Base-by-base conservation (phyloP, 2,329 filamentous ascomycete genomes). In the Colletotrichum sp. region DNA sequence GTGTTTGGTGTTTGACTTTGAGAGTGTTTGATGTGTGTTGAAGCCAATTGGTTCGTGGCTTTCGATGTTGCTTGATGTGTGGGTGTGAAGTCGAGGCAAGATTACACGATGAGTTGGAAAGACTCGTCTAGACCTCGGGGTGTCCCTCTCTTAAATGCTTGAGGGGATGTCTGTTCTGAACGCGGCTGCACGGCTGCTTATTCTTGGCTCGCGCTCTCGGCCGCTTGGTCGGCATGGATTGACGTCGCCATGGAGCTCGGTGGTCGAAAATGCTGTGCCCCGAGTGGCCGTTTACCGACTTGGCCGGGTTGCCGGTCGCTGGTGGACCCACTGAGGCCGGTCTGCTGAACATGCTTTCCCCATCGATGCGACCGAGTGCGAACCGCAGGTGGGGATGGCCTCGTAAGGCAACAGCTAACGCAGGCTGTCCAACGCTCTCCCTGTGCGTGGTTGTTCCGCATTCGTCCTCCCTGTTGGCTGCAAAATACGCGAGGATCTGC, bases 181-280 rank as follows among this genome's bases (percentile, higher is more conserved):
- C 66, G 65, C 64, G 65, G 64, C 70, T 76, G 59, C 65, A 73
- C 74, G 73, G 74, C 74, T 69, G 34, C 34, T 29, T 52, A 16
- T 55, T 61, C 70, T 76, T 76, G 74, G 70, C 74, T 44, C 22
- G 15, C 61, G 64, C 64, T 61, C 64, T 69, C 32, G n/a, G 32
- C 30, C 74, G 74, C 74, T 73, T 76, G 57, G 70, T 69, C 64
- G 74, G 74, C 74, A 76, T 69, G 70, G 65, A 74, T 76, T 76
- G 64, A 44, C 70, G 64, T 61, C 70, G 70, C 70, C 64, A 75
- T 75, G 27, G 22, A 62, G 29, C 68, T 67, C 68, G 61, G 49
- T 69, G 71, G 65, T 65, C 74, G 69, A 74, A 66, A 76, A 76
- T 69, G 70, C 70, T 76, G 70, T 76, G 70, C 49, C 70, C 74